Evolutionary conservation across 495 filamentous ascomycete species (phyloP).

Genomic region (Venustampulla echinocandica): DNA sequence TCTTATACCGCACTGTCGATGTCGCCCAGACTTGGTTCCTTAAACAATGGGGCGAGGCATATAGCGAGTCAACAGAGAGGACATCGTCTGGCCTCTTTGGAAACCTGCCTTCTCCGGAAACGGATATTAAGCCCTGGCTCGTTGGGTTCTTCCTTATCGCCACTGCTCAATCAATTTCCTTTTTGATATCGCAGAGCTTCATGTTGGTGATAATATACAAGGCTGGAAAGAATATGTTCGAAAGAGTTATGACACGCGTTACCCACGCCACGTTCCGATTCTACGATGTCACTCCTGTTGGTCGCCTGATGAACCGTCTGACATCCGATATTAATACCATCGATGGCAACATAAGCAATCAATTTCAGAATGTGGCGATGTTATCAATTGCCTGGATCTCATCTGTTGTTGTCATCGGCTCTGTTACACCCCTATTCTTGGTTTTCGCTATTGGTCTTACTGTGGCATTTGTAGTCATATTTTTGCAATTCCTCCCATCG

Average conservation of each 20-base stretch:
- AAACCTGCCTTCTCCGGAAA: conserved; percentile 53
- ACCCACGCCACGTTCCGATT: conserved; percentile 76
- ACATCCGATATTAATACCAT: conserved; percentile 78
- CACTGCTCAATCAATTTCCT: conserved; percentile 44
- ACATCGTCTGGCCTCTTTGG: conserved; percentile 38
- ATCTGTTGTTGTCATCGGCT: conserved; percentile 64
- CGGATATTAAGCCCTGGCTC: conserved; percentile 66
- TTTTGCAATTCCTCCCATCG: conserved; percentile 65
- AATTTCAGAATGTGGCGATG: conserved; percentile 58
- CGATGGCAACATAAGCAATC: conserved; percentile 65
- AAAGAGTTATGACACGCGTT: conserved; percentile 56
- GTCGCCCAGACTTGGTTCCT: conserved; percentile 69
- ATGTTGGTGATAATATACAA: conserved; percentile 65
- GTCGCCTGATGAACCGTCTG: conserved; percentile 77
- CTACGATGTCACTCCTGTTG: conserved; percentile 78
- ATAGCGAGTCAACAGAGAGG: conserved; percentile 29
- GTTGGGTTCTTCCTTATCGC: conserved; percentile 55
- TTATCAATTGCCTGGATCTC: conserved; percentile 59
- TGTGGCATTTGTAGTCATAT: conserved; percentile 54
- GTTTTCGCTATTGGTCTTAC: conserved; percentile 57
- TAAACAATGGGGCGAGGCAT: conserved; percentile 77
- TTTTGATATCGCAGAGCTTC: conserved; percentile 45
- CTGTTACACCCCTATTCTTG: conserved; percentile 67
- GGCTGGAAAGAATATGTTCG: conserved; percentile 65
- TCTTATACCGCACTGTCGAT: conserved; percentile 48